These are phyloP conservation scores for Mortierella sp. DNA, from an alignment of 371 early-diverging fungal genomes.

Conservation along the genomic window DNA sequence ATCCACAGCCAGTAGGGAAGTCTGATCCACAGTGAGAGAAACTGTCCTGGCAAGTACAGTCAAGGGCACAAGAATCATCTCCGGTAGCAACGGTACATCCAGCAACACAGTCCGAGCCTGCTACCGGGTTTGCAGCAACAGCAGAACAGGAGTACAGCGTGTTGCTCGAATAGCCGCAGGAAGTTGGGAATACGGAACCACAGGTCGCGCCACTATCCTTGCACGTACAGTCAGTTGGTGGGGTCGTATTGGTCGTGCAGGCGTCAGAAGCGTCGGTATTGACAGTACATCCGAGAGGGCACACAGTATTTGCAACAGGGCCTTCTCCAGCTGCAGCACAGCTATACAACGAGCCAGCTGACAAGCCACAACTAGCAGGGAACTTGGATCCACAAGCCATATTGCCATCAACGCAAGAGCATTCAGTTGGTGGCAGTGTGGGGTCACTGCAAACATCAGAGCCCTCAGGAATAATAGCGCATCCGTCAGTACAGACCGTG, in stretches of 20 bases:
- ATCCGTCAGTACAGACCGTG: not conserved
- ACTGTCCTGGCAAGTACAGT: conserved; percentile 1
- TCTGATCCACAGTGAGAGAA: conserved; percentile 2
- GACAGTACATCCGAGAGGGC: not conserved
- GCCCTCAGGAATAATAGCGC: not conserved
- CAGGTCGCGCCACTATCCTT: conserved; percentile 7
- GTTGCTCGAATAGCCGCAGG: not conserved
- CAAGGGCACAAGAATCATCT: not conserved
- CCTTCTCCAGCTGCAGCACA: too few relatives aligned
- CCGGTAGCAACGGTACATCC: too few relatives aligned
- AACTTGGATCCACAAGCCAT: not conserved
- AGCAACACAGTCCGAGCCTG: too few relatives aligned
- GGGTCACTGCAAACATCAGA: conserved; percentile 6
- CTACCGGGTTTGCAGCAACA: too few relatives aligned
- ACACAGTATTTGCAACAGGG: too few relatives aligned
- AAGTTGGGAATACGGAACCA: conserved; percentile 12
- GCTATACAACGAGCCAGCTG: too few relatives aligned
- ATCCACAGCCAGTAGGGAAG: conserved; percentile 6
- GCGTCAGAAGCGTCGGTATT: too few relatives aligned
- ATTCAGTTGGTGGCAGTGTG: not conserved
- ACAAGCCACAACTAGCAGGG: too few relatives aligned
- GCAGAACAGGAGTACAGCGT: conserved; percentile 9
- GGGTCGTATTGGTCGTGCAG: too few relatives aligned
- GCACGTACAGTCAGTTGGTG: conserved; percentile 14
- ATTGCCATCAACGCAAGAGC: conserved; percentile 5